A percentile compares a stretch with the other conserved stretches of the same genome.
Conservation (phyloP, 257 asterid genomes). For the Nicotiana benthamiana region DNA sequence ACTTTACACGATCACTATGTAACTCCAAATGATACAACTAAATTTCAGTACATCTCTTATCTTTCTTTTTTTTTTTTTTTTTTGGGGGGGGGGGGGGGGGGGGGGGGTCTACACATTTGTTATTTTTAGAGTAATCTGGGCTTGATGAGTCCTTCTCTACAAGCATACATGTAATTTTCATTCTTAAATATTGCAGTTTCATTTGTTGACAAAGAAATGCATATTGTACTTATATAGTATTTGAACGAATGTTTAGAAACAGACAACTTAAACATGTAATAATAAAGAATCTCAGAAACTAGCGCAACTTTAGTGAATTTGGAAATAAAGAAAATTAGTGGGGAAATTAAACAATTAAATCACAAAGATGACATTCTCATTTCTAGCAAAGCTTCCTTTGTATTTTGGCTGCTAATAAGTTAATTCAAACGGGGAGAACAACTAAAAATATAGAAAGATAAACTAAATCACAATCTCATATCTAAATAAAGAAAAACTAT, state of each 20-base stretch:
- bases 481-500: too few relatives aligned
- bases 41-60: background rate
- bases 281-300: background rate
- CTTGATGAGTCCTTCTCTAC: background rate
- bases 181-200: background rate
- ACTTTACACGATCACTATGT: too few relatives aligned
- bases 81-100: too few relatives aligned
- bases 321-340: background rate
- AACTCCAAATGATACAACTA: too few relatives aligned
- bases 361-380: background rate
- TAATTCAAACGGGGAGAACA: background rate
- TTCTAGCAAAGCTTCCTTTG: background rate
- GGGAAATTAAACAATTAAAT: constrained; percentile 8
- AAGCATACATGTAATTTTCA: background rate
- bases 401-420: background rate
- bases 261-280: background rate
- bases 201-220: background rate
- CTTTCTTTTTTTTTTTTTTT: too few relatives aligned
- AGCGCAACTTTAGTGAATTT: background rate
- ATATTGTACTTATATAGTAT: too few relatives aligned
- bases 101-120: background rate
- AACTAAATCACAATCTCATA: too few relatives aligned
- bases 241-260: background rate
- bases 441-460: background rate
- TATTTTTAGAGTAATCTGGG: background rate